Evolutionary conservation across 371 early-diverging fungal genomes (phyloP).

Genomic region (Blakeslea trispora): DNA sequence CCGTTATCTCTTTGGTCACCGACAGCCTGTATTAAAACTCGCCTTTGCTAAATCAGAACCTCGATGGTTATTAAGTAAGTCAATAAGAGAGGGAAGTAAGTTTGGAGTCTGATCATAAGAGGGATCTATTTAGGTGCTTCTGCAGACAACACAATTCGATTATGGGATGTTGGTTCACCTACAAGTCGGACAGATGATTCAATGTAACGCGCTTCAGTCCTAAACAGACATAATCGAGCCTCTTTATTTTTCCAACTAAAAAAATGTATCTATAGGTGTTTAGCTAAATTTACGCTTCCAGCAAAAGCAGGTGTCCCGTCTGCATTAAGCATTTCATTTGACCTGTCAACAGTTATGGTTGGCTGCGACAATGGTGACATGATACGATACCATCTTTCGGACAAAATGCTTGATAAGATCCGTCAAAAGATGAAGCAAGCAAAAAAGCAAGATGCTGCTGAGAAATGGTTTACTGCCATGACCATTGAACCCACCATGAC

Average conservation of each 20-base stretch:
- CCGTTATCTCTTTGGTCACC: constrained; percentile 58
- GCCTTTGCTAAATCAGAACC: constrained; percentile 50
- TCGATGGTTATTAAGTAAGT: constrained; percentile 59
- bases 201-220: no score
- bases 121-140: constrained; percentile 55
- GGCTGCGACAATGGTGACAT: constrained; percentile 39
- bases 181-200: constrained; percentile 28
- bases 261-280: constrained; percentile 24
- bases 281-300: constrained; percentile 39
- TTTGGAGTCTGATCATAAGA: neutral
- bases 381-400: constrained; percentile 21
- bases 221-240: no score
- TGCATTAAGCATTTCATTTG: constrained; percentile 28
- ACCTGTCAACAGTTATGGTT: constrained; percentile 29
- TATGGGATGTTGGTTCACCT: constrained; percentile 64
- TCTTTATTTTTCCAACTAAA: neutral
- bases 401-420: neutral
- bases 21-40: constrained; percentile 41
- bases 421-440: neutral
- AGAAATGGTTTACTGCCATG: constrained; percentile 1
- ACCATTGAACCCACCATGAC: constrained; percentile 21
- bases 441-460: neutral
- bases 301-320: constrained; percentile 25
- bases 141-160: constrained; percentile 51
- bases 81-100: neutral